A percentile compares a stretch with the other conserved stretches of the same genome.
Conservation (phyloP, 345 rosid genomes). For the Hypericum perforatum region DNA sequence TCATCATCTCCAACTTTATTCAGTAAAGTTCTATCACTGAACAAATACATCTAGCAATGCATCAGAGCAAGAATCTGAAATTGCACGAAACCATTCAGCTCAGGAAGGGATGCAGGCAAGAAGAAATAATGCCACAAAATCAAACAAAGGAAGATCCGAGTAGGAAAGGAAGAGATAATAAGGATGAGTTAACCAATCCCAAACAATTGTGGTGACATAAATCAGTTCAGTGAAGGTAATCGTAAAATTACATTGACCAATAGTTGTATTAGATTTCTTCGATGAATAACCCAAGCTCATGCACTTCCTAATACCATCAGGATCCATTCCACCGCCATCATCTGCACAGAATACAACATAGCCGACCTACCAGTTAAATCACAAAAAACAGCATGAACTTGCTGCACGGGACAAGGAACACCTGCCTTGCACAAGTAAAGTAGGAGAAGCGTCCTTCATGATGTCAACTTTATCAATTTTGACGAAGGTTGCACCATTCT, state of each 20-base stretch:
- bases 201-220: not conserved
- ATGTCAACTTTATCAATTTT: conserved; percentile 72
- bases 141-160: too few relatives aligned
- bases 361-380: conserved; percentile 4
- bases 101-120: too few relatives aligned
- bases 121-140: too few relatives aligned
- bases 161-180: too few relatives aligned
- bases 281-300: conserved; percentile 98
- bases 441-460: conserved; percentile 70
- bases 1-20: too few relatives aligned
- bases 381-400: conserved; percentile 4
- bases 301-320: conserved; percentile 68
- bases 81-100: too few relatives aligned
- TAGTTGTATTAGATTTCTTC: conserved; percentile 73
- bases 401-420: not conserved
- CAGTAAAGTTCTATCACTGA: too few relatives aligned
- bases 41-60: too few relatives aligned
- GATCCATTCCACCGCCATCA: conserved; percentile 97
- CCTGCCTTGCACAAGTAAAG: conserved; percentile 63
- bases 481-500: conserved; percentile 73
- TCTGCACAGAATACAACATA: conserved; percentile 33
- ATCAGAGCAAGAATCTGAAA: too few relatives aligned
- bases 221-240: not conserved
- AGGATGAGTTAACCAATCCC: too few relatives aligned
- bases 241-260: conserved; percentile 70